Evolutionary conservation across 306 rosid species (phyloP).

Genomic region (Herpetospermum pedunculosum): DNA sequence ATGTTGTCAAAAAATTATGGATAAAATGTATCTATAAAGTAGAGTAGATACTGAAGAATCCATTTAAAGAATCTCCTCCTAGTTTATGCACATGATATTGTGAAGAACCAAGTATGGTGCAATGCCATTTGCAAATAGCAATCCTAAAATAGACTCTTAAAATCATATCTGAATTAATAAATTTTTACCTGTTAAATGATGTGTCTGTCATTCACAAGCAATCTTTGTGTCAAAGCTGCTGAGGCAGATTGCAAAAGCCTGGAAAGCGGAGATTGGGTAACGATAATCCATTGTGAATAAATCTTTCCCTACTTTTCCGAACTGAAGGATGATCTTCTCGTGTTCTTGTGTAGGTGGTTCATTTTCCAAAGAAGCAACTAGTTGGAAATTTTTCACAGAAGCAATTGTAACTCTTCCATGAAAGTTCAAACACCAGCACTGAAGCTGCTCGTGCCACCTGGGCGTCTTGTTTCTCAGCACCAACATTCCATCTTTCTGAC

Average conservation of each 20-base stretch:
- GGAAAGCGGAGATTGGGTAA: conserved; percentile 67
- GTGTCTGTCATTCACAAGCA: conserved; percentile 53
- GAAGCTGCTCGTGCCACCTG: conserved; percentile 73
- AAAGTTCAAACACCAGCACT: conserved; percentile 73
- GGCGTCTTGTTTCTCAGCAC: conserved; percentile 64
- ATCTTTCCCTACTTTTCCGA: conserved; percentile 70
- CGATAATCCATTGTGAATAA: conserved; percentile 66
- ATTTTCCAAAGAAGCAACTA: conserved; percentile 53
- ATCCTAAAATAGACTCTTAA: neutral
- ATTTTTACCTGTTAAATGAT: neutral
- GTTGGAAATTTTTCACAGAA: conserved; percentile 67
- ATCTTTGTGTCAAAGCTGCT: conserved; percentile 78
- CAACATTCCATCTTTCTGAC: conserved; percentile 36
- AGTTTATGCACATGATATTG: neutral
- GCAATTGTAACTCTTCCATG: conserved; percentile 69
- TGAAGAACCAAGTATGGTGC: neutral
- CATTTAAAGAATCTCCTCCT: neutral
- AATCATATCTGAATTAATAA: neutral
- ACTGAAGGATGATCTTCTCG: conserved; percentile 60
- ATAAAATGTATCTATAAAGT: neutral
- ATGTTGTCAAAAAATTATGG: neutral
- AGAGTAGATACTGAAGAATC: neutral
- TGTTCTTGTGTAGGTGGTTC: conserved; percentile 48
- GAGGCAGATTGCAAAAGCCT: conserved; percentile 73
- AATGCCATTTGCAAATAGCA: neutral